Conservation (phyloP, 2,329 filamentous ascomycete species). For the Zasmidium citrigriseum region DNA sequence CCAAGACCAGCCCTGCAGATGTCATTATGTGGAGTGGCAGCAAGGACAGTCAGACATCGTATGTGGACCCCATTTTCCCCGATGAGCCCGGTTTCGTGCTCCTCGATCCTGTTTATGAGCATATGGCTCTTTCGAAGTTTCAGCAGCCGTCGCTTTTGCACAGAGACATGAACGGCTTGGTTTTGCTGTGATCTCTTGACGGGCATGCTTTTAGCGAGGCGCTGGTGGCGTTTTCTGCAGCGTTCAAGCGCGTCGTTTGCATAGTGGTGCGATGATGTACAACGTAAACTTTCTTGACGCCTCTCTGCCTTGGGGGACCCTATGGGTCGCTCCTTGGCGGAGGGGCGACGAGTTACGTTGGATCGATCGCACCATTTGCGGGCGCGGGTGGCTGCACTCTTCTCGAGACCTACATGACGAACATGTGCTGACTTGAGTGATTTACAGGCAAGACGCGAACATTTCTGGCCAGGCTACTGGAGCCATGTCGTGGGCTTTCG, state of each 20-base stretch:
- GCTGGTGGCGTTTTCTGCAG: slow-evolving; percentile 22
- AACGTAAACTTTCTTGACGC: slow-evolving; percentile 22
- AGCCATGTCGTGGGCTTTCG: slow-evolving; percentile 98
- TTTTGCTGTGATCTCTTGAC: slow-evolving; percentile 22
- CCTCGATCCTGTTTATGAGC: background rate
- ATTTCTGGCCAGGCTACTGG: slow-evolving; percentile 89
- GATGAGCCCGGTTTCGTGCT: slow-evolving; percentile 17
- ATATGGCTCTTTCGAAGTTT: slow-evolving; percentile 4
- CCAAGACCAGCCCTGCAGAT: slow-evolving; percentile 91
- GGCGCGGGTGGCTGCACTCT: background rate
- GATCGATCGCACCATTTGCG: slow-evolving; percentile 15
- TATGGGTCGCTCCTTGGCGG: slow-evolving; percentile 27
- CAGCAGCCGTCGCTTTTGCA: slow-evolving; percentile 8
- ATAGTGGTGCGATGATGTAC: slow-evolving; percentile 19
- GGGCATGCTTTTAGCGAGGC: slow-evolving; percentile 20
- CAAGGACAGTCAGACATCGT: slow-evolving; percentile 94
- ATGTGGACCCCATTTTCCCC: slow-evolving; percentile 47
- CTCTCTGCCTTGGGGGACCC: slow-evolving; percentile 28
- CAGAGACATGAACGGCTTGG: slow-evolving; percentile 22
- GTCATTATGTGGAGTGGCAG: slow-evolving; percentile 98
- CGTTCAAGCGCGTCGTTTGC: slow-evolving; percentile 15
- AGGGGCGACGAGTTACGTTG: slow-evolving; percentile 35
- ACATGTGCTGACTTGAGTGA: slow-evolving; percentile 18
- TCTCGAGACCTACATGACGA: background rate
- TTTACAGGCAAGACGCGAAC: slow-evolving; percentile 76